Evolutionary conservation across 805 yeast species (phyloP).

Genomic region (Jamesozyma gamospora): DNA sequence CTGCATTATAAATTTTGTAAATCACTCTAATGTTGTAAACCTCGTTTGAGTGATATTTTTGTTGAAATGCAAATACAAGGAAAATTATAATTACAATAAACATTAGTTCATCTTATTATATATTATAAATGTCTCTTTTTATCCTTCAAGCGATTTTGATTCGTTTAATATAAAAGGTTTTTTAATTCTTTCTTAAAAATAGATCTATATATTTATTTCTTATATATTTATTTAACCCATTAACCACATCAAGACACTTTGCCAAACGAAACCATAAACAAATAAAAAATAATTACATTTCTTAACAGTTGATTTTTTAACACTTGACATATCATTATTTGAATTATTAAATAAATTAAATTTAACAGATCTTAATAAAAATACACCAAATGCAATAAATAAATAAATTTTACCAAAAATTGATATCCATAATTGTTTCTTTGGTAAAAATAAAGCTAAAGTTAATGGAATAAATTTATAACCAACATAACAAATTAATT

Average conservation of each 20-base stretch:
- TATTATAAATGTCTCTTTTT: too few relatives aligned
- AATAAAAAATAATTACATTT: constrained; percentile 81
- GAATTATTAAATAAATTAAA: constrained; percentile 38
- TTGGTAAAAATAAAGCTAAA: constrained; percentile 44
- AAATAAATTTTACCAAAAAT: constrained; percentile 41
- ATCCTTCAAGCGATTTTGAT: too few relatives aligned
- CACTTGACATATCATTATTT: constrained; percentile 36
- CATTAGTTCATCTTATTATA: too few relatives aligned
- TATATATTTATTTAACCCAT: constrained; percentile 32
- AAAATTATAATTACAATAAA: too few relatives aligned
- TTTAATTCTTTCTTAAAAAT: too few relatives aligned
- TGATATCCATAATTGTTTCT: constrained; percentile 32
- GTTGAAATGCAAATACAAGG: too few relatives aligned
- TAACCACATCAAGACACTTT: constrained; percentile 64
- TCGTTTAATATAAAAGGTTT: too few relatives aligned
- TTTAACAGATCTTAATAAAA: constrained; percentile 48
- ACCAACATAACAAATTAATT: constrained; percentile 80
- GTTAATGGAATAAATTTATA: constrained; percentile 84
- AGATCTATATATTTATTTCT: neutral
- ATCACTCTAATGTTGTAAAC: too few relatives aligned
- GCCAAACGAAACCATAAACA: constrained; percentile 73
- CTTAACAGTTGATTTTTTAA: constrained; percentile 56
- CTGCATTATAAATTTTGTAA: too few relatives aligned
- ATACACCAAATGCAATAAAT: constrained; percentile 49
- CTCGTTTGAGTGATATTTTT: too few relatives aligned